These are phyloP conservation scores for Cladosporium colombiae DNA, from an alignment of 2,329 filamentous ascomycete genomes.

Conservation along the genomic window DNA sequence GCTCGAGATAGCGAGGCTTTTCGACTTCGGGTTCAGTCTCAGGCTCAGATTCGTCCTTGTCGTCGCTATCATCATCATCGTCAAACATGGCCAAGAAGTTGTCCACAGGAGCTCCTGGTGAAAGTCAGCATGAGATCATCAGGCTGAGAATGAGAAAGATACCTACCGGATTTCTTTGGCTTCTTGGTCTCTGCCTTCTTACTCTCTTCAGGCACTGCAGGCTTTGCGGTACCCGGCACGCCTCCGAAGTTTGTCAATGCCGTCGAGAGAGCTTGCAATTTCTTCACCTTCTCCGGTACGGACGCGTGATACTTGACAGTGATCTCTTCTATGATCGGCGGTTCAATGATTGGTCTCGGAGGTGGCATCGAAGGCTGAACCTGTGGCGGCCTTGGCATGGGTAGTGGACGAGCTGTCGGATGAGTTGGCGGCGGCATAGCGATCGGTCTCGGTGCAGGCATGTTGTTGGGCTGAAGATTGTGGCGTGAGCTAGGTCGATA, in stretches of 20 bases:
- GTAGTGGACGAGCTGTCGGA: neutral
- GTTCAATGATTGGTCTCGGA: neutral
- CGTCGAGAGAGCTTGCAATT: slow-evolving; percentile 29
- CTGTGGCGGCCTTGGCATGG: neutral
- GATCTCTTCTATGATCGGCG: slow-evolving; percentile 12
- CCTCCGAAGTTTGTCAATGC: slow-evolving; percentile 34
- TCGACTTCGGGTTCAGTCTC: slow-evolving; percentile 17
- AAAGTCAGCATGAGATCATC: neutral
- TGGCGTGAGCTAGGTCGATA: slow-evolving; percentile 1
- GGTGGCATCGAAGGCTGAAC: neutral
- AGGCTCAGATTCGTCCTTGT: slow-evolving; percentile 13
- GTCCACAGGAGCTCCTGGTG: slow-evolving; percentile 25
- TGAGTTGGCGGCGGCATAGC: neutral
- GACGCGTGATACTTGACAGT: slow-evolving; percentile 17
- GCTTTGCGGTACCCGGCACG: slow-evolving; percentile 22
- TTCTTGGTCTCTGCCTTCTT: neutral
- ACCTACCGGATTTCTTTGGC: neutral
- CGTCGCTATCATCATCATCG: slow-evolving; percentile 21
- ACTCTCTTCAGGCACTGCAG: neutral
- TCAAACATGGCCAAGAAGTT: slow-evolving; percentile 32
- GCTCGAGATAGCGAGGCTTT: slow-evolving; percentile 17
- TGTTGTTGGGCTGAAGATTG: neutral
- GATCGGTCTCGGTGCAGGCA: neutral
- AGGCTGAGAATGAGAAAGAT: neutral
- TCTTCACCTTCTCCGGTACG: slow-evolving; percentile 31